Percentiles rank a stretch among this genome's conserved stretches.
These are phyloP conservation scores for Trichophyton simii DNA, from an alignment of 2,329 filamentous ascomycete genomes.

Conservation along the genomic window DNA sequence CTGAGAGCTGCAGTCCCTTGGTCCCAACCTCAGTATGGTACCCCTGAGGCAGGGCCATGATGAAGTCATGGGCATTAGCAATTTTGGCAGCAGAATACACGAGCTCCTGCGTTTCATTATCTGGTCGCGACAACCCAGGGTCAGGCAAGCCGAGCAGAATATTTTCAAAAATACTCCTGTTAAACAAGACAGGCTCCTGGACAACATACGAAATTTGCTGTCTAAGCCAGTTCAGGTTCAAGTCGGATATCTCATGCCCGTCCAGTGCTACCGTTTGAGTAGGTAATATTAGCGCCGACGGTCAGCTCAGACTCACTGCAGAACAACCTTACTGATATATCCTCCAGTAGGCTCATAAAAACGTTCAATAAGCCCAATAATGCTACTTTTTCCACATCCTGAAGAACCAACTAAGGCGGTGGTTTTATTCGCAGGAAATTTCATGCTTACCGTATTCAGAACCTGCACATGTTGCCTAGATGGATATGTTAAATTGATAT, in stretches of 20 bases:
- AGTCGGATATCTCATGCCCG: conserved; percentile 56
- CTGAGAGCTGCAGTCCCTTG: not conserved
- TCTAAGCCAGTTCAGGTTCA: conserved; percentile 58
- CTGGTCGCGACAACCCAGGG: conserved; percentile 3
- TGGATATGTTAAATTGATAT: conserved; percentile 38
- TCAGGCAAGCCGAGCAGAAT: conserved; percentile 41
- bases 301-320: not conserved
- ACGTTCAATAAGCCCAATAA: conserved; percentile 19
- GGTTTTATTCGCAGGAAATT: conserved; percentile 66
- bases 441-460: conserved; percentile 38
- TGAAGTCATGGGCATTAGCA: conserved; percentile 58
- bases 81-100: conserved; percentile 53
- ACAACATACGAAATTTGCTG: conserved; percentile 51
- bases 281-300: conserved; percentile 28
- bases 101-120: conserved; percentile 19
- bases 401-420: conserved; percentile 59
- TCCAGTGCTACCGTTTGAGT: conserved; percentile 62
- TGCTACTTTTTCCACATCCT: conserved; percentile 39
- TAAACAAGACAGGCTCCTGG: conserved; percentile 57
- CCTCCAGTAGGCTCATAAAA: conserved; percentile 57
- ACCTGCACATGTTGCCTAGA: conserved; percentile 22
- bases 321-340: not conserved
- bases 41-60: conserved; percentile 44
- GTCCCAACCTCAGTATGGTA: not conserved
- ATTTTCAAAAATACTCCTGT: conserved; percentile 51